These are phyloP conservation scores for Paecilomyces sp. DNA, from an alignment of 2,329 filamentous ascomycete species.

Conservation along the genomic window DNA sequence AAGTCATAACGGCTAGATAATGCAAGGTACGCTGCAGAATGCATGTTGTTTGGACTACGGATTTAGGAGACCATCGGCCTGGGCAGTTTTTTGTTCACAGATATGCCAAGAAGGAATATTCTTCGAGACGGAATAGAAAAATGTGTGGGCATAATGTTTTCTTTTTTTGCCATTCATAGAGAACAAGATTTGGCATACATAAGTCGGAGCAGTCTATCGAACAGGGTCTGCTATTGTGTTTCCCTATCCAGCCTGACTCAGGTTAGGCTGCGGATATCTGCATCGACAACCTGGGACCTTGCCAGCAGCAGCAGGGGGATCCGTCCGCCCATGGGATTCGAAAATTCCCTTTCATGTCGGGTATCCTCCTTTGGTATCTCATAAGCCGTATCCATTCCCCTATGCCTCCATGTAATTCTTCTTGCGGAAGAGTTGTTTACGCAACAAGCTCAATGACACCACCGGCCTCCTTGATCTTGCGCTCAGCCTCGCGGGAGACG, in stretches of 20 bases:
- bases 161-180: background rate
- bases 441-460: conserved; percentile 93
- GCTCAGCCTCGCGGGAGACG: conserved; percentile 92
- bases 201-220: background rate
- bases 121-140: background rate
- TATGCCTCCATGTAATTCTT: background rate
- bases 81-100: too few relatives aligned
- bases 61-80: too few relatives aligned
- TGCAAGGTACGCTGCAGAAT: too few relatives aligned
- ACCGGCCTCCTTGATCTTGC: conserved; percentile 98
- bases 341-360: background rate
- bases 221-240: background rate
- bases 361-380: background rate
- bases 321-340: background rate
- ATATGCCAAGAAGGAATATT: too few relatives aligned
- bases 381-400: background rate
- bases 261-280: background rate
- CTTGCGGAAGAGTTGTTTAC: conserved; percentile 43
- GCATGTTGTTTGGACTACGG: too few relatives aligned
- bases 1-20: too few relatives aligned
- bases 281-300: background rate
- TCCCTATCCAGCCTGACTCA: background rate
- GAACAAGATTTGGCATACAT: background rate
- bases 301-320: background rate
- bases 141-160: background rate